Evolutionary conservation across 2,329 filamentous ascomycete genomes (phyloP).

Genomic region (Neonectria punicea): DNA sequence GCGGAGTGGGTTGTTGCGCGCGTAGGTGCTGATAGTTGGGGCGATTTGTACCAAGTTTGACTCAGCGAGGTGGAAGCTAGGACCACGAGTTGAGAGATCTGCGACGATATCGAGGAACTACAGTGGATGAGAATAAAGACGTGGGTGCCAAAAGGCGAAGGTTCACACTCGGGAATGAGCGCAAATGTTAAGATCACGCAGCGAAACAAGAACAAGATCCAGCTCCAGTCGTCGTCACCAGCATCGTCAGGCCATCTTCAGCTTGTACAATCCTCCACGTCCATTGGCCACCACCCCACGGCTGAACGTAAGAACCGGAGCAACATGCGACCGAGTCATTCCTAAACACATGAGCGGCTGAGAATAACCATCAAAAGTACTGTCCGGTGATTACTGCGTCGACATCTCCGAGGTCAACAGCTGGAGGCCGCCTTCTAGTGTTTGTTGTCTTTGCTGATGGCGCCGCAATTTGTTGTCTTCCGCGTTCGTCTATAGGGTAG

Average conservation of each 20-base stretch:
- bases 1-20: not conserved
- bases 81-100: not conserved
- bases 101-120: too few species aligned
- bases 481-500: not conserved
- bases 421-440: not conserved
- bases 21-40: not conserved
- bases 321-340: constrained; percentile 12
- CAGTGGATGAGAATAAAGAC: not conserved
- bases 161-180: not conserved
- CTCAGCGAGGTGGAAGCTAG: not conserved
- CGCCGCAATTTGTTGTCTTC: not conserved
- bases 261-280: not conserved
- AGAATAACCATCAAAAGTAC: not conserved
- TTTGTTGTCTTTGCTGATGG: not conserved
- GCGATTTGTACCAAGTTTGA: constrained; percentile 3
- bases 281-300: constrained; percentile 3
- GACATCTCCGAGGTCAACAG: not conserved
- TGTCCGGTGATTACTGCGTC: not conserved
- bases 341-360: not conserved
- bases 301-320: constrained; percentile 1
- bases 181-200: not conserved
- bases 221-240: constrained; percentile 16
- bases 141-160: not conserved
- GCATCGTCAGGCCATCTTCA: constrained; percentile 13
- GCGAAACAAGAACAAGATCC: not conserved